Conservation (phyloP, 75 land plant species). For the Pseudotsuga menziesii region DNA sequence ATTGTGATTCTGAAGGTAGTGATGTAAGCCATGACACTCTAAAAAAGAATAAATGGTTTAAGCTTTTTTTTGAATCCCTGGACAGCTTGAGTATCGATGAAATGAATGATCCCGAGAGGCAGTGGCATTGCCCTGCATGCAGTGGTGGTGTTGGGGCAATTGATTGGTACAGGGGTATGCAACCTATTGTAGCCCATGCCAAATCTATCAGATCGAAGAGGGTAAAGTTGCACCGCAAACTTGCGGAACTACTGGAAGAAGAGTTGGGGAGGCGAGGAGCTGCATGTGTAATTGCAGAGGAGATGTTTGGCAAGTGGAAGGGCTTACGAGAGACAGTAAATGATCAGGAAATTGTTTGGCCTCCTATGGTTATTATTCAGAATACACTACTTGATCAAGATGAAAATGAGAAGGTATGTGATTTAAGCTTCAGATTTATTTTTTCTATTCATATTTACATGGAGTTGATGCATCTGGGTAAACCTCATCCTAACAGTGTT, state of each 20-base stretch:
- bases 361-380: constrained; percentile 80
- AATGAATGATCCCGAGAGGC: constrained; percentile 64
- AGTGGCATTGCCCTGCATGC: constrained; percentile 99
- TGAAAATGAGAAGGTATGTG: constrained; percentile 65
- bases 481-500: neutral
- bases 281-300: constrained; percentile 39
- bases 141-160: constrained; percentile 85
- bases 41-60: constrained; percentile 74
- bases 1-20: constrained; percentile 54
- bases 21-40: constrained; percentile 58
- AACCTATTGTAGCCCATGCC: constrained; percentile 79
- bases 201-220: constrained; percentile 66
- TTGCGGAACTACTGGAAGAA: constrained; percentile 71
- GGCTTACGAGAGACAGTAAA: constrained; percentile 35
- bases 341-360: constrained; percentile 78
- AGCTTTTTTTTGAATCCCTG: constrained; percentile 52
- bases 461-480: neutral
- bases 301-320: constrained; percentile 78
- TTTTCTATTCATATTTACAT: neutral
- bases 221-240: constrained; percentile 67
- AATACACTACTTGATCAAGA: constrained; percentile 58
- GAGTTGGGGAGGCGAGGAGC: constrained; percentile 59
- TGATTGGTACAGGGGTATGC: constrained; percentile 89
- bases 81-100: constrained; percentile 54
- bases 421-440: too few species aligned